Evolutionary conservation across 2,329 filamentous ascomycete species (phyloP).

Genomic region (Metarhizium sp.): DNA sequence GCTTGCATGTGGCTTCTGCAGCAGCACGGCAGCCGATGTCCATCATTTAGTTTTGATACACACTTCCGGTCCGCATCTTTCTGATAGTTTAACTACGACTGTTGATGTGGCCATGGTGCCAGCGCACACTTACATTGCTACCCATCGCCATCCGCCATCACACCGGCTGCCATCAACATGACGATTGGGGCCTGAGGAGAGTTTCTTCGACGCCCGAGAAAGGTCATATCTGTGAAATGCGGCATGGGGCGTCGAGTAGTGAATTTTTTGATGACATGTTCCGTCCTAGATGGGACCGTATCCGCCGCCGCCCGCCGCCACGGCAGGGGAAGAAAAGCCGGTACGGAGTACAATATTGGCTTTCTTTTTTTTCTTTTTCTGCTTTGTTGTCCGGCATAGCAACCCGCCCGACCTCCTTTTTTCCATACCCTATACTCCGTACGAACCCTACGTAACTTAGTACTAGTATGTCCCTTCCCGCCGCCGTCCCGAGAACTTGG

Average conservation of each 20-base stretch:
- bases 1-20: not conserved
- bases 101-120: not conserved
- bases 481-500: not conserved
- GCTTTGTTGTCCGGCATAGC: not conserved
- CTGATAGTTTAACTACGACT: not conserved
- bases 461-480: too few species aligned
- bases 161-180: not conserved
- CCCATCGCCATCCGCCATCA: not conserved
- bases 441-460: too few species aligned
- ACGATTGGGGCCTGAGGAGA: not conserved
- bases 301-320: not conserved
- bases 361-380: not conserved
- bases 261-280: not conserved
- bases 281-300: not conserved
- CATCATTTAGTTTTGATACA: not conserved
- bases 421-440: not conserved
- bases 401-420: not conserved
- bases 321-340: not conserved
- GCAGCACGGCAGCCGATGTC: not conserved
- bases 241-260: not conserved
- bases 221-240: not conserved
- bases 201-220: not conserved
- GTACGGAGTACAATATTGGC: too few species aligned
- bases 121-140: not conserved
- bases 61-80: not conserved